These are phyloP conservation scores for Amanita phalloides DNA, from an alignment of 768 basidiomycete species.

Conservation along the genomic window DNA sequence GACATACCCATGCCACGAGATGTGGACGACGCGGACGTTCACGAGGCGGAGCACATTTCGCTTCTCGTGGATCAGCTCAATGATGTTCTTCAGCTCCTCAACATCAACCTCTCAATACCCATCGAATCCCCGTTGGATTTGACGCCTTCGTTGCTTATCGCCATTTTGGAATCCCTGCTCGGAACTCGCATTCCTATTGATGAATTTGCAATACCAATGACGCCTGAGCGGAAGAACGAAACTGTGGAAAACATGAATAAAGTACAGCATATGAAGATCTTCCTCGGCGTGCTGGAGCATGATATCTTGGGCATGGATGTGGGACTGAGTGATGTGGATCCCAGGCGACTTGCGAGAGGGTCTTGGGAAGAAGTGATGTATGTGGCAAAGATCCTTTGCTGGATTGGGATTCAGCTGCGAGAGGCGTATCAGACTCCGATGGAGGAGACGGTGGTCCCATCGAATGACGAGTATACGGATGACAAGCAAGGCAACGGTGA, in stretches of 20 bases:
- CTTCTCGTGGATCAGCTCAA: constrained; percentile 29
- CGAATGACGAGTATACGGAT: neutral
- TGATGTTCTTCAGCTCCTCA: constrained; percentile 31
- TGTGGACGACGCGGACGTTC: neutral
- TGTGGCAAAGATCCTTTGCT: constrained; percentile 57
- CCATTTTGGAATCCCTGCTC: constrained; percentile 56
- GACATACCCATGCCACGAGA: neutral
- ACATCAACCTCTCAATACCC: constrained; percentile 27
- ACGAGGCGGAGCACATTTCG: neutral
- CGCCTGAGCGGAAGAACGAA: constrained; percentile 8
- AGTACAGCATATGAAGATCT: constrained; percentile 60
- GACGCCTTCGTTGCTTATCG: constrained; percentile 61
- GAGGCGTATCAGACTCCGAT: constrained; percentile 10
- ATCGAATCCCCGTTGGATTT: constrained; percentile 48
- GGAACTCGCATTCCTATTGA: constrained; percentile 39
- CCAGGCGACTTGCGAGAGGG: constrained; percentile 50
- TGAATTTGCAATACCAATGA: constrained; percentile 6
- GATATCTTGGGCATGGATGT: constrained; percentile 53
- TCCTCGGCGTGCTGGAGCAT: constrained; percentile 61
- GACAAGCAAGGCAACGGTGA: neutral
- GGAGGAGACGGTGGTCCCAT: neutral
- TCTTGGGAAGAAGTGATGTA: constrained; percentile 58
- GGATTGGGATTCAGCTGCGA: constrained; percentile 44
- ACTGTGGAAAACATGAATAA: constrained; percentile 21
- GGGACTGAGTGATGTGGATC: constrained; percentile 57